These are phyloP conservation scores for Chlorella ohadii DNA, from an alignment of 139 green algal genomes.

Conservation along the genomic window DNA sequence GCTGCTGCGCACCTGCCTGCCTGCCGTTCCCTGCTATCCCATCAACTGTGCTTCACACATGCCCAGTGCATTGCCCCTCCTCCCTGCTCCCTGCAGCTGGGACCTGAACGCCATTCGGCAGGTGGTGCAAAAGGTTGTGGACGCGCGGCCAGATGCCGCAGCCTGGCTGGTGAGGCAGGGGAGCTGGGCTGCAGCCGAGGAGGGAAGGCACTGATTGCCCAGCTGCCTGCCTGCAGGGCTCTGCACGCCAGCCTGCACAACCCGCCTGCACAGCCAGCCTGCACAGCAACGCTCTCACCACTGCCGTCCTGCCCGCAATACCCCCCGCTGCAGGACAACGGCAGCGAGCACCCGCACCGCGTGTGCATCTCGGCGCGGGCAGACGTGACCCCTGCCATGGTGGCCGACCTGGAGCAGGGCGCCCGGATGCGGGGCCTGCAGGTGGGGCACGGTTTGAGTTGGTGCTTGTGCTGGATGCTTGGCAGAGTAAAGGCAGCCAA, in stretches of 20 bases:
- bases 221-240: background rate
- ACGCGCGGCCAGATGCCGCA: constrained; percentile 28
- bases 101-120: constrained; percentile 12
- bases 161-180: constrained; percentile 26
- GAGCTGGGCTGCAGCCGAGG: no score
- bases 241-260: background rate
- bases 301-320: no score
- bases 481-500: no score
- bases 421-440: constrained; percentile 1
- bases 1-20: no score
- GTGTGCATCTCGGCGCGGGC: constrained; percentile 33
- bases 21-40: no score
- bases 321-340: constrained; percentile 77
- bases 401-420: background rate
- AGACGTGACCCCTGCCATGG: background rate
- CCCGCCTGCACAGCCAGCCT: no score
- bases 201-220: no score
- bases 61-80: background rate
- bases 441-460: background rate
- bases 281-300: no score
- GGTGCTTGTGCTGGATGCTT: no score
- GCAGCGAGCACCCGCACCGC: constrained; percentile 89
- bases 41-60: no score
- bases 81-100: background rate
- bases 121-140: constrained; percentile 46